Conservation (phyloP, 192 early-diverging fungal genomes). For the Backusella mclennaniae region DNA sequence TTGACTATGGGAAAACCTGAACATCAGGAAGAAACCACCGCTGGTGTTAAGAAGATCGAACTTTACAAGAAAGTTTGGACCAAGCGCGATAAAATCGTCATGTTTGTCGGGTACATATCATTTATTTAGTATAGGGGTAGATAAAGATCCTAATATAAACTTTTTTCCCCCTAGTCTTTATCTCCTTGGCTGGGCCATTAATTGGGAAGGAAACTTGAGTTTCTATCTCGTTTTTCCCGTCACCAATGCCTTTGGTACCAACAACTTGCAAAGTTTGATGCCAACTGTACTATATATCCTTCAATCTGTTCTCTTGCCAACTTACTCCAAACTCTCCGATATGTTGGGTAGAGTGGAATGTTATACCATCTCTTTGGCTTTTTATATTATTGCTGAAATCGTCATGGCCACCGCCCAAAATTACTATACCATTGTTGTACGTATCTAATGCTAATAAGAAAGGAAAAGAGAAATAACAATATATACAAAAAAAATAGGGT, state of each 20-base stretch:
- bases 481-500: neutral
- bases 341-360: constrained; percentile 17
- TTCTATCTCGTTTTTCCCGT: neutral
- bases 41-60: constrained; percentile 14
- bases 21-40: neutral
- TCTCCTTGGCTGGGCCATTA: constrained; percentile 11
- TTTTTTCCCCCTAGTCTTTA: neutral
- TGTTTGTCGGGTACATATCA: constrained; percentile 6
- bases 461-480: neutral
- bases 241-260: constrained; percentile 13
- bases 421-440: constrained; percentile 14
- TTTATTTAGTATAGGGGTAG: neutral
- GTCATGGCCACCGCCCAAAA: constrained; percentile 8
- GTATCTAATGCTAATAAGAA: neutral
- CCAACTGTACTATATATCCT: constrained; percentile 19
- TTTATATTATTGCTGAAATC: neutral
- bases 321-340: constrained; percentile 23
- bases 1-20: neutral
- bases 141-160: neutral
- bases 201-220: constrained; percentile 7
- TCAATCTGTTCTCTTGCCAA: constrained; percentile 14
- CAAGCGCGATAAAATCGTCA: neutral
- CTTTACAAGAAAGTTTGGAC: constrained; percentile 18
- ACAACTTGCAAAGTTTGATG: constrained; percentile 11
- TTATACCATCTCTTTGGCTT: neutral